Base-by-base conservation (phyloP, 352 stramenopile genomes). In the Chloridella minuta region DNA sequence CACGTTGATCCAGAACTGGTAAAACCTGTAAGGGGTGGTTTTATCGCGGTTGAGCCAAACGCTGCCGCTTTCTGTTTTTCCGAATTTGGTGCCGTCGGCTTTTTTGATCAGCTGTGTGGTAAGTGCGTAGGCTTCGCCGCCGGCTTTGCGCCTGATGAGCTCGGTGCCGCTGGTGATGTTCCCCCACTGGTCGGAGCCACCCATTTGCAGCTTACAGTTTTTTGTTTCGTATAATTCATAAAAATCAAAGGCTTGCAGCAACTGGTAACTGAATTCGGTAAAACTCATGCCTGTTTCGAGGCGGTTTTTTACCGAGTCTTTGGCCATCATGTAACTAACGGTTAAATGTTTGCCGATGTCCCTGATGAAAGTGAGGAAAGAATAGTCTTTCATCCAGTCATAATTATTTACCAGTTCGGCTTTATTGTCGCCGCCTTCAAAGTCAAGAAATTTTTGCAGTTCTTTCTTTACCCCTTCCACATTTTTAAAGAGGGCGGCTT, bases 251-350 rank as follows among this genome's bases (percentile, higher is more conserved):
- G 96, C 95, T 90, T 99, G 96, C 87, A 99, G 93, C 87, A 99
- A 93, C 91, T 98, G 97, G 90, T 99, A 99, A 87, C 97, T 98
- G 88, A 99, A 99, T 91, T 99, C 97, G 86, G 98, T 92, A 90
- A 99, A 99, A 87, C 92, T 97, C 89, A 99, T 94, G 80, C 93
- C 93, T 23, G 92, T 91, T 85, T 96, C 92, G 24, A 99, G 90
- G 16, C 97, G 92, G 89, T 97, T 93, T 89, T 97, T 97, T 4
- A 99, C 96, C 86, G 93, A 98, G 87, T 99, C 96, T 87, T 96
- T 95, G 51, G 91, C 91, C 80, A 99, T 89, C 97, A 99, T 99
- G n/a, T 93, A 91, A 89, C 97, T 98, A 66, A 99, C 95, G 40
- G 95, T 96, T 89, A 99, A 98, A 87, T 95, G 90, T 25, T 90